Percentiles rank a stretch among this genome's conserved stretches.
Conservation (phyloP, 1,284 basidiomycete genomes). For the Rhodotorula sp. region DNA sequence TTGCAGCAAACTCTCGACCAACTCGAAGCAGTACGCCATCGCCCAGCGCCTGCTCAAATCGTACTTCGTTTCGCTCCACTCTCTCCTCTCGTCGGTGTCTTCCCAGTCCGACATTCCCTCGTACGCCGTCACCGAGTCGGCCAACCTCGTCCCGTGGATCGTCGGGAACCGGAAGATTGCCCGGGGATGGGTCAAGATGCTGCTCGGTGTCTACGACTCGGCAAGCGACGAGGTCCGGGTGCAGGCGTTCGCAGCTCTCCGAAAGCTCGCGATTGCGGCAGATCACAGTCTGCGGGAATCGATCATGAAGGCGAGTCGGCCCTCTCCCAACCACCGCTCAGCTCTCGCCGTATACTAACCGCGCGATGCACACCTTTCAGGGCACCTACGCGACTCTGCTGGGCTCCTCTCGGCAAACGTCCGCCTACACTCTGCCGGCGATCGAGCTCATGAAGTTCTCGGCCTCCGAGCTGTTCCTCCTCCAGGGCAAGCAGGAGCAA, state of each 20-base stretch:
- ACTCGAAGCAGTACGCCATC: slow-evolving; percentile 54
- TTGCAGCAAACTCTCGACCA: slow-evolving; percentile 46
- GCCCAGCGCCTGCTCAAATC: slow-evolving; percentile 88
- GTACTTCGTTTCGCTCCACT: slow-evolving; percentile 80
- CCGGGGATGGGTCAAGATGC: slow-evolving; percentile 82
- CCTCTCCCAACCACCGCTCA: too few species aligned
- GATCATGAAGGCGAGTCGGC: slow-evolving; percentile 70
- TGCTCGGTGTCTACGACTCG: slow-evolving; percentile 70
- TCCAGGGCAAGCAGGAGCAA: slow-evolving; percentile 49
- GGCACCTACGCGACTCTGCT: slow-evolving; percentile 82
- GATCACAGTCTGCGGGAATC: slow-evolving; percentile 82
- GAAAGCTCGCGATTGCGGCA: slow-evolving; percentile 73
- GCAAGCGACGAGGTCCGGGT: slow-evolving; percentile 81
- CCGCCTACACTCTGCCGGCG: slow-evolving; percentile 80
- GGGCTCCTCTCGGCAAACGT: slow-evolving; percentile 77
- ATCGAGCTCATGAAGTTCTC: slow-evolving; percentile 99
- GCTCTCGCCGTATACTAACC: neutral
- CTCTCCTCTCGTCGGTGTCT: slow-evolving; percentile 76
- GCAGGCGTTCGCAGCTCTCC: slow-evolving; percentile 81
- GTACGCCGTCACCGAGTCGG: slow-evolving; percentile 74
- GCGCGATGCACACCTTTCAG: slow-evolving; percentile 50
- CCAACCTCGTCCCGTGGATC: slow-evolving; percentile 83
- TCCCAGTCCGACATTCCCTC: slow-evolving; percentile 56
- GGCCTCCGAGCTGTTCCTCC: slow-evolving; percentile 84
- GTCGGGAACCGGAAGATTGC: slow-evolving; percentile 77